A percentile compares a stretch with the other conserved stretches of the same genome.
These are phyloP conservation scores for Sordariomycetes sp. DNA, from an alignment of 2,329 filamentous ascomycete genomes.

Conservation along the genomic window DNA sequence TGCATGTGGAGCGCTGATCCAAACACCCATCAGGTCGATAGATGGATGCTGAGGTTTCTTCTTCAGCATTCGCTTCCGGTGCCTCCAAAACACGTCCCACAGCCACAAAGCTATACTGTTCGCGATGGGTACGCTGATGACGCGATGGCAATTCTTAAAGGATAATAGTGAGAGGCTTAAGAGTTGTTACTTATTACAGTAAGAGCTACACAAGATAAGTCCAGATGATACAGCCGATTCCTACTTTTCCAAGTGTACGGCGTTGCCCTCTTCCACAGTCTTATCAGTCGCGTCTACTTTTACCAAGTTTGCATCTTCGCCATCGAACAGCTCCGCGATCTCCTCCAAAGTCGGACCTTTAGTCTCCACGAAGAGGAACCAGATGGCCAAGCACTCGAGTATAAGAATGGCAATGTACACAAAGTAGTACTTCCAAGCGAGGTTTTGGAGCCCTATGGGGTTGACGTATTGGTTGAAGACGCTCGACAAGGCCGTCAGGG, in stretches of 20 bases:
- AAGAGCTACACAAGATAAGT: no score
- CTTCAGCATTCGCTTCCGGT: slow-evolving; percentile 8
- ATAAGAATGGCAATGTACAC: slow-evolving; percentile 29
- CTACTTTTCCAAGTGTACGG: background rate
- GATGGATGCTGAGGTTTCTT: slow-evolving; percentile 11
- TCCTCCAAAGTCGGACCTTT: slow-evolving; percentile 45
- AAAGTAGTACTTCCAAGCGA: slow-evolving; percentile 33
- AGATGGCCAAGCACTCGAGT: slow-evolving; percentile 24
- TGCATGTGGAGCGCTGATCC: slow-evolving; percentile 7
- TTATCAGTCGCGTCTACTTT: background rate
- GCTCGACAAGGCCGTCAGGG: slow-evolving; percentile 9
- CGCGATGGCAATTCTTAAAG: no score
- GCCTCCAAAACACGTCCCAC: slow-evolving; percentile 1
- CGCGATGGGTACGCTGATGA: no score
- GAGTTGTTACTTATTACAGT: no score
- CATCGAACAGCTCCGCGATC: slow-evolving; percentile 4
- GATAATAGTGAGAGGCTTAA: no score
- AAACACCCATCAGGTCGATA: slow-evolving; percentile 8
- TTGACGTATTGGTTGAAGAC: slow-evolving; percentile 31
- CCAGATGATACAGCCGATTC: background rate
- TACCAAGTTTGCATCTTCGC: background rate
- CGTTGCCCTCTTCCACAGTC: background rate
- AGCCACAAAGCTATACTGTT: background rate
- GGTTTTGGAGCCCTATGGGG: slow-evolving; percentile 29
- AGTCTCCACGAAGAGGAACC: slow-evolving; percentile 34